phyloP scores from a whole-genome alignment of 345 rosid genomes.

The Reutealis trisperma region DNA sequence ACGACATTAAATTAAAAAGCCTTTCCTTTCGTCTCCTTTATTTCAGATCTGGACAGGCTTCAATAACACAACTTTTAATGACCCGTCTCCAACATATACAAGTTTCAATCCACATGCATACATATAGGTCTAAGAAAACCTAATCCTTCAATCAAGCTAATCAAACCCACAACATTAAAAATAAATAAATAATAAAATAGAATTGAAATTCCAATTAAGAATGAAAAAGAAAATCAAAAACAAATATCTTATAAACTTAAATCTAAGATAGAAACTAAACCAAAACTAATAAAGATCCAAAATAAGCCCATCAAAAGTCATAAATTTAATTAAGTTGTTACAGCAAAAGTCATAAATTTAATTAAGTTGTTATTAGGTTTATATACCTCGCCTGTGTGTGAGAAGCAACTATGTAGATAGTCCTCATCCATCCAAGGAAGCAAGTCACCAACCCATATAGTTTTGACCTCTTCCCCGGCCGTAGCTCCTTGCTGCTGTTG shows the following conservation, averaged over 20 bases:
- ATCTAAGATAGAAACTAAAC: neutral
- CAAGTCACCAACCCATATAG: constrained; percentile 81
- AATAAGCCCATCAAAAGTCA: neutral
- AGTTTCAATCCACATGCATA: no score
- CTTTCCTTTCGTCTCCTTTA: neutral
- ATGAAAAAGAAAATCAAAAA: no score
- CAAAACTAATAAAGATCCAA: neutral
- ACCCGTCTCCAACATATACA: neutral
- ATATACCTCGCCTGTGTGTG: constrained; percentile 78
- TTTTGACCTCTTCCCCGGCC: constrained; percentile 55
- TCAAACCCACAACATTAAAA: neutral
- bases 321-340: no score
- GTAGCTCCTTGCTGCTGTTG: constrained; percentile 38
- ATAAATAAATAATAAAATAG: no score
- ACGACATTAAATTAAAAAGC: neutral
- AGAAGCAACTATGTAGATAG: constrained; percentile 71
- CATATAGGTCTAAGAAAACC: neutral
- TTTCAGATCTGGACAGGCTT: neutral
- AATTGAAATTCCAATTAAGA: no score
- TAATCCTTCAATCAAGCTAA: no score
- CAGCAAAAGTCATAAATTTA: neutral
- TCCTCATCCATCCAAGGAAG: constrained; percentile 85
- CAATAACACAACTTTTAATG: neutral
- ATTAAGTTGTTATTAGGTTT: neutral
- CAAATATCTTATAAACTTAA: neutral